A percentile compares a stretch with the other conserved stretches of the same genome.
Evolutionary conservation across 2,329 filamentous ascomycete genomes (phyloP).

Genomic region (Pseudogymnoascus sp.): DNA sequence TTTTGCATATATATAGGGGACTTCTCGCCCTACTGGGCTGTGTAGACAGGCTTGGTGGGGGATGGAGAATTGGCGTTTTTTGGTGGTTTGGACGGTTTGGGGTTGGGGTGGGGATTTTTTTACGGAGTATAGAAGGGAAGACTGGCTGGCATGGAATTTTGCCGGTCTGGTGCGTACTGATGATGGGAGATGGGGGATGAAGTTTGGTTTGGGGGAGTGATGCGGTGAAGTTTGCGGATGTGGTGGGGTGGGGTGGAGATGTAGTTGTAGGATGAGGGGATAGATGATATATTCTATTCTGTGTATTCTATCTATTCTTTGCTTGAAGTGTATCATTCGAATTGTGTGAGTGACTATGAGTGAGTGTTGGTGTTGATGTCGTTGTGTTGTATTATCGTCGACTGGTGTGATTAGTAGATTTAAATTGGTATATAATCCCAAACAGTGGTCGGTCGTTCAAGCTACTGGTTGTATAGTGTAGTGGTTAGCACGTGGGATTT

Average conservation of each 20-base stretch:
- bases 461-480: neutral
- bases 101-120: neutral
- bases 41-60: neutral
- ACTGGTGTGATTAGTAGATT: too few species aligned
- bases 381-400: too few species aligned
- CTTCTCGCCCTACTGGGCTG: neutral
- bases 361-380: too few species aligned
- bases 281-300: neutral
- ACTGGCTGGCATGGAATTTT: neutral
- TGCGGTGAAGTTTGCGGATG: neutral
- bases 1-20: neutral
- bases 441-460: neutral
- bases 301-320: neutral
- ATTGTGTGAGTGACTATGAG: too few species aligned
- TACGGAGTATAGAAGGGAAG: neutral
- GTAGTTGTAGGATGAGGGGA: neutral
- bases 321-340: neutral
- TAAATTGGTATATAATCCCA: neutral
- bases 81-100: neutral
- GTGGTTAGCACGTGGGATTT: slow-evolving; percentile 4
- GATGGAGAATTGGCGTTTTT: neutral
- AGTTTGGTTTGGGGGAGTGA: neutral
- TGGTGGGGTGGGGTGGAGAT: neutral
- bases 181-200: neutral
- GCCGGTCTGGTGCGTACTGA: neutral